These are phyloP conservation scores for Leucosporidium yakuticum DNA, from an alignment of 768 basidiomycete genomes.

Conservation along the genomic window DNA sequence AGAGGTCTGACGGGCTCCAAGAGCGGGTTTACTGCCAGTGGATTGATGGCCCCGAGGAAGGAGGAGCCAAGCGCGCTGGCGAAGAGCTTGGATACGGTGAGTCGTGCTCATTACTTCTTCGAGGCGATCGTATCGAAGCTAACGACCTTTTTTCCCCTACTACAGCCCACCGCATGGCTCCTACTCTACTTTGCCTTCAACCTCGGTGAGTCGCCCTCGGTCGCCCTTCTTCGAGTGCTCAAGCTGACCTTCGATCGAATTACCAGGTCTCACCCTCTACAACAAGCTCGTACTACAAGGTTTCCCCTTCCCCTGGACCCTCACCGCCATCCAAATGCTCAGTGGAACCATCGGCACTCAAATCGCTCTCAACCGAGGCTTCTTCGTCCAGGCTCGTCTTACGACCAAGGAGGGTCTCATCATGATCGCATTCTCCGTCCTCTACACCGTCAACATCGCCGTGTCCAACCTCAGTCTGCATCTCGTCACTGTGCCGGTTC, in stretches of 20 bases:
- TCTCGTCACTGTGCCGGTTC: constrained; percentile 40
- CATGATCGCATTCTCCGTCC: constrained; percentile 71
- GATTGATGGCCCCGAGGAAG: too few species aligned
- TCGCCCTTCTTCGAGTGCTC: constrained; percentile 71
- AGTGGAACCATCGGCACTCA: constrained; percentile 77
- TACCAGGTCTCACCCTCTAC: constrained; percentile 65
- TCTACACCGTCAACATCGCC: constrained; percentile 91
- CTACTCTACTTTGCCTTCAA: constrained; percentile 82
- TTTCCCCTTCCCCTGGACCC: constrained; percentile 93
- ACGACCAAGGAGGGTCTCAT: constrained; percentile 54
- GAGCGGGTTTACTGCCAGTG: too few species aligned
- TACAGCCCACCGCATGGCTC: constrained; percentile 62
- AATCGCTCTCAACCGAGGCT: constrained; percentile 55
- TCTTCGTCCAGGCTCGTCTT: constrained; percentile 57
- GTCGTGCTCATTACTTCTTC: neutral
- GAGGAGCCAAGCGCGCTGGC: too few species aligned
- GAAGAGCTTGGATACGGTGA: neutral
- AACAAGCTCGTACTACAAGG: constrained; percentile 87
- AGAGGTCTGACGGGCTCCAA: too few species aligned
- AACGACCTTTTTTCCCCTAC: constrained; percentile 58
- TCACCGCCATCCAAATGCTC: constrained; percentile 86
- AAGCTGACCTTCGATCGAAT: neutral
- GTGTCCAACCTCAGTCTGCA: constrained; percentile 77
- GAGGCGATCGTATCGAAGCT: constrained; percentile 19
- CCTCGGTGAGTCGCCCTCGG: constrained; percentile 48